These are phyloP conservation scores for Santalum album DNA, from an alignment of 164 flowering plant species.

Conservation along the genomic window DNA sequence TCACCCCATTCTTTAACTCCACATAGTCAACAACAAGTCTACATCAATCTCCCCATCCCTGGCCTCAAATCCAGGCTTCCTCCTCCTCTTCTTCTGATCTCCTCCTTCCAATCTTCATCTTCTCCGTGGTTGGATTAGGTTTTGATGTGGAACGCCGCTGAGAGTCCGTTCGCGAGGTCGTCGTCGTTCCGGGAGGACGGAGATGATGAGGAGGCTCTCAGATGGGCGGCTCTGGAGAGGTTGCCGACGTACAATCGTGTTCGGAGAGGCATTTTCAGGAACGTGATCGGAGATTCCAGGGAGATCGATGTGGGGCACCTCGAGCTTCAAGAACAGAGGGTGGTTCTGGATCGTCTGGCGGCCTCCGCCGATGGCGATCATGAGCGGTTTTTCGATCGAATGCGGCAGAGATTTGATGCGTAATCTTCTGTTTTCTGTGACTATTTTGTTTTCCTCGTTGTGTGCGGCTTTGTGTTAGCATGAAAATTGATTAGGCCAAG, in stretches of 20 bases:
- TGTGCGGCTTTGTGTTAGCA: too few relatives aligned
- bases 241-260: constrained; percentile 73
- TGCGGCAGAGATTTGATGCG: constrained; percentile 79
- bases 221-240: constrained; percentile 96
- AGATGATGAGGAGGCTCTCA: constrained; percentile 77
- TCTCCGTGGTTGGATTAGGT: not conserved
- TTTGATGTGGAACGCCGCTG: constrained; percentile 75
- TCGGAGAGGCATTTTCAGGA: constrained; percentile 64
- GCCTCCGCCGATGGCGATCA: constrained; percentile 48
- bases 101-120: not conserved
- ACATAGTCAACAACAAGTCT: too few relatives aligned
- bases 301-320: constrained; percentile 55
- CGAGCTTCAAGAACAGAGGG: constrained; percentile 41
- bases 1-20: too few relatives aligned
- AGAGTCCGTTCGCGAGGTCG: constrained; percentile 51
- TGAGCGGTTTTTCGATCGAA: constrained; percentile 49
- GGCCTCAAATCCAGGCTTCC: not conserved
- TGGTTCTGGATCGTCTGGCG: constrained; percentile 56
- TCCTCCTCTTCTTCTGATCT: not conserved
- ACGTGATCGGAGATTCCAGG: constrained; percentile 46
- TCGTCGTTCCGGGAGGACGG: constrained; percentile 51
- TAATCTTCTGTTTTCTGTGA: constrained; percentile 14
- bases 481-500: too few relatives aligned
- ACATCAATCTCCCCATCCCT: too few relatives aligned
- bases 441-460: not conserved